Base-by-base conservation (phyloP, 2,329 filamentous ascomycete genomes). In the Exophiala aquamarina region DNA sequence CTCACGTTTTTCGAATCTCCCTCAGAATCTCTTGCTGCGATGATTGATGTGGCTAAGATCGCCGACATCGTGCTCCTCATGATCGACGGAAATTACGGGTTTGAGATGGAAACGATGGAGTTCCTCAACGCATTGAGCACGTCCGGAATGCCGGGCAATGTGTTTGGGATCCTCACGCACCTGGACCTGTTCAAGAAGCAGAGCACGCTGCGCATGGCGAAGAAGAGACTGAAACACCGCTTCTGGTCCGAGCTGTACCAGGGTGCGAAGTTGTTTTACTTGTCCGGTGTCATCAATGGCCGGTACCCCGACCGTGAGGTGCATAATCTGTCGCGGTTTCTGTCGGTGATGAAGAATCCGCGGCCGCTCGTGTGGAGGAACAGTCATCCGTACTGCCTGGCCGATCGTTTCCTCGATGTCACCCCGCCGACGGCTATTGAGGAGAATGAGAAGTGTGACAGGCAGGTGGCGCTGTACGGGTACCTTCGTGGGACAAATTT, bases 91-190 rank as follows among this genome's bases (percentile, higher is more conserved):
- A 97, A 97, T 70, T 98, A 87, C 63, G 94, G 93, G 11, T 98
- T 98, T 64, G 93, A 98, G 71, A 98, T 98, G 93, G 93, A 98
- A 77, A 98, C 93, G 0, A 98, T 98, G 93, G 93, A 98, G 70
- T 98, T 98, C 53, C 74, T 98, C 63, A 97, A 96, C 60, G 84
- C 96, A 14, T 75, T 98, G 41, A 86, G 88, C n/a, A 83, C 89
- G 2, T 95, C 88, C 21, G 93, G 93, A 67, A 97, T 98, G 92
- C 93, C 94, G 0, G 92, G 93, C 56, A 98, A 98, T 61, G 91
- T 98, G 29, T 97, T 98, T 65, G 93, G 93, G 42, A 91, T 98
- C 47, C 78, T 98, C 35, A 97, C 93, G 13, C 94, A 98, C 74
- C 76, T 98, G 51, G 93, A 98, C 65, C 75, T 98, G 11, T 98